Base-by-base conservation (phyloP, 2,329 filamentous ascomycete species). In the Fusarium pseudograminearum region DNA sequence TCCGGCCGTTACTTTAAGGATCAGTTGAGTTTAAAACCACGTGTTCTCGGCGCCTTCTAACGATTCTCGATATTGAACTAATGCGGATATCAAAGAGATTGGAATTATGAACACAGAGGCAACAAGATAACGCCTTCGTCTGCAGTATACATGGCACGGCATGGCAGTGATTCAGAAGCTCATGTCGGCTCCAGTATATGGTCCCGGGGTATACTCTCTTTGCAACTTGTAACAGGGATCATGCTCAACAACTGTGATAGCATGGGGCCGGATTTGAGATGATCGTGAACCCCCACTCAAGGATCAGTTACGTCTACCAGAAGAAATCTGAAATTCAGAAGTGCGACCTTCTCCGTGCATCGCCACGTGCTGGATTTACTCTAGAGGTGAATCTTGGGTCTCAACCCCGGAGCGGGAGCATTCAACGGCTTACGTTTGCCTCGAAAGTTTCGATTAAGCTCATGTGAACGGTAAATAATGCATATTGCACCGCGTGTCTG, bases 201-300 rank as follows among this genome's bases (percentile, higher is more conserved):
- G 52, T 14, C 38, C 52, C 9, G 50, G 44, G 28, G 50, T 45
- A 40, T 7, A 47, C 40, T 14, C 16, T 18, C 18, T 47, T 24
- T 16, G 14, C 18, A n/a, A 7, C 31, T 16, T 28, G 7, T 36
- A 10, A 12, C 47, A 38, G 22, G 31, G 22, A 34, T 20, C 24
- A 28, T n/a, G 14, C 9, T 20, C 18, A 14, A 11, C 5, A 6
- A 26, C 18, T 20, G 16, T 22, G 34, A 41, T 48, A 83, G 80
- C 77, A 84, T 26, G 82, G 82, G 41, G 82, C 82, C 7, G 83
- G 83, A 3, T 84, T 62, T 16, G 83, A 85, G 64, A 74, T 85
- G 24, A 79, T 79, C 61, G 80, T 83, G 72, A 71, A 28, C 14
- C 22, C 9, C 33, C 38, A 33, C n/a, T 26, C 9, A 47, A 40